Evolutionary conservation across 108 stramenopile species (phyloP), one percentile per base, ranked within the genome.

Genomic region (Conticribra weissflogii): DNA sequence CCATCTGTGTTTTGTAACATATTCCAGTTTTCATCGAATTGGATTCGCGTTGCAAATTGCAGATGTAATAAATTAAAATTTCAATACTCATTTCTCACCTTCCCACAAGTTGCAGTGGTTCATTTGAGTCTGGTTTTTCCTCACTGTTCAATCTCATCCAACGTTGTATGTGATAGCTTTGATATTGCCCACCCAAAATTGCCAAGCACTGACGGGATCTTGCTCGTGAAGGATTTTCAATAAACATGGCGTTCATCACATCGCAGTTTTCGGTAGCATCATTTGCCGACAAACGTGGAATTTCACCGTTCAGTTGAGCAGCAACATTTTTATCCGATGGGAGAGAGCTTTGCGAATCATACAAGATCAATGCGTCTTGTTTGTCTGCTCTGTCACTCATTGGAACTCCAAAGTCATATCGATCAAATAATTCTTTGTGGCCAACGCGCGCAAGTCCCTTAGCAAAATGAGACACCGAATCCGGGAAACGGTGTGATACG

Each of bases 211-310:
- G 78, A 54, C 77, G 68, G 15, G 49, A 7, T 3, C 31, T 41
- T 15, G 18, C 4, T 18, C 47, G 22, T 22, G 64, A n/a, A n/a
- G n/a, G 64, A 45, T 36, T 51, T 19, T 83, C 68, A 18, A 54
- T 59, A 32, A 78, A 51, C 15, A 83, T 54, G 2, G 83, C 68
- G 56, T 83, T 79, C 62, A 86, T 59, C 22, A 30, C 22, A 53
- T 86, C 76, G 66, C 85, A 86, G 71, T 86, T 83, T n/a, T 53
- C 76, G 14, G 82, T 86, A 0, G 85, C 85, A 19, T 52, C 58
- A 19, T 29, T n/a, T 16, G 59, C 68, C 62, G 63, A 45, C 56
- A 64, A 23, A 0, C 31, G 31, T 0, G 67, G 53, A 53, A 62
- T 55, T 15, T 52, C 63, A 1, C 30, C 57, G 46, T 59, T 27